Evolutionary conservation across 352 stramenopile species (phyloP), one percentile per base, ranked within the genome.

Genomic region (Pythium grandisporangium): DNA sequence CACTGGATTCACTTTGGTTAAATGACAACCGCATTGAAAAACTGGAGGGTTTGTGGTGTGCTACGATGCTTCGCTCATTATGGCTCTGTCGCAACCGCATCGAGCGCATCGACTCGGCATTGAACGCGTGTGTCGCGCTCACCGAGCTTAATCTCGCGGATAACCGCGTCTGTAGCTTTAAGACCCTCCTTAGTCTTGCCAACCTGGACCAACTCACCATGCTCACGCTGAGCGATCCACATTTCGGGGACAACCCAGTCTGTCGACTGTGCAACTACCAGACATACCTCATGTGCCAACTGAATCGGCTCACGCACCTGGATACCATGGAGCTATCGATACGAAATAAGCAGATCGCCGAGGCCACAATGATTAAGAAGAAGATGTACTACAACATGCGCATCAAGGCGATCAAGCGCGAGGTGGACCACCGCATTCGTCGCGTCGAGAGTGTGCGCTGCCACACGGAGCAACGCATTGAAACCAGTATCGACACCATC

Each of bases 361-460:
- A 96, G 22, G 70, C 79, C 8, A 96, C 88, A 0, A 95, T 95
- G 74, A 74, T 95, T 46, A 96, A 96, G 61, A 96, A 96, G 65
- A 91, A 84, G 47, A 96, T 96, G 79, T 96, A 96, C 65, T 96
- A 96, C 61, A 96, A 96, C 63, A 96, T 96, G 84, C 73, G 84
- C 8, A 96, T 94, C 44, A 93, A 95, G 24, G 75, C 70, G 7
- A 88, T 96, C 42, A 92, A 95, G 38, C 53, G 81, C 8, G 80
- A 96, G 29, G 67, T 83, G 14, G 51, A 85, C 49, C 48, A 63
- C 41, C 45, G 65, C 46, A 64, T 85, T 44, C 50, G 68, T 37
- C 64, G 75, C 27, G 50, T 61, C 8, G 55, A 85, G 10, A 49
- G 44, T 11, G 63, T 79, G 19, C 66, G 70, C 6, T 64, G 51